These are phyloP conservation scores for Gynochthodes officinalis DNA, from an alignment of 257 asterid genomes.

Conservation along the genomic window DNA sequence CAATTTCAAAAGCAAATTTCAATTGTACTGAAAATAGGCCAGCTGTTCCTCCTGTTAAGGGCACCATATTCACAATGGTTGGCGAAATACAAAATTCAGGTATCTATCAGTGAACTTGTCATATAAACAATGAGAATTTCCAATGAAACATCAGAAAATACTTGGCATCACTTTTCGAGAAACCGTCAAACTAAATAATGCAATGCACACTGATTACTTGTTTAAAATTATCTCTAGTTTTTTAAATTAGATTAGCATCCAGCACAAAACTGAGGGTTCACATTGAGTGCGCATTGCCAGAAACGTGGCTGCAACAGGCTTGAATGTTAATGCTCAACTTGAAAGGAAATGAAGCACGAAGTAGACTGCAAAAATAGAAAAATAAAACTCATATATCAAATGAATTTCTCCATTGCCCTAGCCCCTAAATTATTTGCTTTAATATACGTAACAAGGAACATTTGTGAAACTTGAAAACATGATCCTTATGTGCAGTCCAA, in stretches of 20 bases:
- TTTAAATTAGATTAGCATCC: neutral
- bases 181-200: neutral
- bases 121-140: neutral
- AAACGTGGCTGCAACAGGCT: neutral
- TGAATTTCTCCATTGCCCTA: neutral
- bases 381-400: neutral
- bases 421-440: neutral
- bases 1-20: neutral
- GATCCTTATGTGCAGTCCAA: neutral
- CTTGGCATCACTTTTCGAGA: no score
- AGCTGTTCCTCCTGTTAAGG: neutral
- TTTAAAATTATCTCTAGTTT: neutral
- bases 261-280: no score
- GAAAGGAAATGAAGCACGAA: neutral
- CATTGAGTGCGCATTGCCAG: neutral
- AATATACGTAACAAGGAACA: neutral
- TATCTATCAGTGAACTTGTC: no score
- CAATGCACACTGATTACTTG: neutral
- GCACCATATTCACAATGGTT: no score
- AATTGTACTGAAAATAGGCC: neutral
- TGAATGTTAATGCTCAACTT: neutral
- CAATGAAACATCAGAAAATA: no score
- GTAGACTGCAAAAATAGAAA: neutral
- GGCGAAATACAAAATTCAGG: no score
- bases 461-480: conserved; percentile 3